These are phyloP conservation scores for Neobulgaria alba DNA, from an alignment of 2,329 filamentous ascomycete genomes.

Conservation along the genomic window DNA sequence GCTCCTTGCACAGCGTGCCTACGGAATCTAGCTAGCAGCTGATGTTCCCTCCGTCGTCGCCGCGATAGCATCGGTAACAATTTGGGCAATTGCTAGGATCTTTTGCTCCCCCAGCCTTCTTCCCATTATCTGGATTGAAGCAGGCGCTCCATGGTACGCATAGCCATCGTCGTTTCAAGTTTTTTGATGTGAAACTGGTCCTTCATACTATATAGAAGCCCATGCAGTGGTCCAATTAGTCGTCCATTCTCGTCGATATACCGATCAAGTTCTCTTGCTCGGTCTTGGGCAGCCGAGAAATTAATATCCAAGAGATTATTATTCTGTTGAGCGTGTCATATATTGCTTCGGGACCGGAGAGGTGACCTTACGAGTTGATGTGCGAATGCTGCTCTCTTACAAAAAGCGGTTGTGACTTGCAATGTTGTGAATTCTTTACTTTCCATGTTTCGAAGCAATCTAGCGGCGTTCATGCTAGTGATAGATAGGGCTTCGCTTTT, in stretches of 20 bases:
- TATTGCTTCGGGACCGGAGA: too few species aligned
- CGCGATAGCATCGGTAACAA: slow-evolving; percentile 1
- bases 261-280: slow-evolving; percentile 37
- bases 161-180: slow-evolving; percentile 11
- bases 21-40: too few species aligned
- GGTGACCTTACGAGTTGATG: slow-evolving; percentile 40
- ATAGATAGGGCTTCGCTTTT: slow-evolving; percentile 33
- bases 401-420: slow-evolving; percentile 41
- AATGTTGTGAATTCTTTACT: slow-evolving; percentile 45
- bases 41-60: neutral
- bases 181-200: slow-evolving; percentile 24
- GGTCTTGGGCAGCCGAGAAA: slow-evolving; percentile 29
- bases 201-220: slow-evolving; percentile 30
- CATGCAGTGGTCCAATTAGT: slow-evolving; percentile 31
- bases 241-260: slow-evolving; percentile 33
- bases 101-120: slow-evolving; percentile 3
- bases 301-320: slow-evolving; percentile 27
- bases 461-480: slow-evolving; percentile 46
- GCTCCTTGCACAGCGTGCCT: too few species aligned
- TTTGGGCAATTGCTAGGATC: neutral
- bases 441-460: slow-evolving; percentile 41
- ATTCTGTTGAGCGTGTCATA: too few species aligned
- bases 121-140: slow-evolving; percentile 1
- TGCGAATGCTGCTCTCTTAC: slow-evolving; percentile 42
- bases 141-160: slow-evolving; percentile 4